Base-by-base conservation (phyloP, 75 land plant species). In the Pinus albicaulis region DNA sequence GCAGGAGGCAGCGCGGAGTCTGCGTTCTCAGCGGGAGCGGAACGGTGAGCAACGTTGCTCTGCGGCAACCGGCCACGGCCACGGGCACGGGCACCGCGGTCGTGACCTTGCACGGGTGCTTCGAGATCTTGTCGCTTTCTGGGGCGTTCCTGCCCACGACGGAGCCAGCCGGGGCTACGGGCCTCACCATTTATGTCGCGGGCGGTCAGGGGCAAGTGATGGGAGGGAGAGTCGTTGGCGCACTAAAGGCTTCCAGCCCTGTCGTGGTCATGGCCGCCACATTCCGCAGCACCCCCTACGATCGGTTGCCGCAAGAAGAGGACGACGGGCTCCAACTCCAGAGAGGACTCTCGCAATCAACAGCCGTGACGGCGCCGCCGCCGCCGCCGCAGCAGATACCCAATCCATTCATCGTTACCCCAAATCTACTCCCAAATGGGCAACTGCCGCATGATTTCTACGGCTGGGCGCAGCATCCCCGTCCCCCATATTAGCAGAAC, bases 31-130 rank as follows among this genome's bases (percentile, higher is more conserved):
- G 87, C 26, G 87, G 71, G 24, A 85, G 85, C 72, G 87, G 87
- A 15, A 76, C 81, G 52, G 87, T 85, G 31, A 25, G 68, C 26
- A 82, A 85, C 61, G 87, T 85, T 11, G 82, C 86, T 14, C 78
- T 85, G 23, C 86, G 87, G 23, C 87, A 85, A 76, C 85, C 83
- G 44, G 70, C 85, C 15, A 68, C 87, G 60, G 81, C 85, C 7
- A 86, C 78, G 44, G 70, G 85, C 15, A 68, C 87, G 60, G 81
- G 85, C 7, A 86, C 78, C n/a, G 74, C 85, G 15, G 78, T 85
- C 3, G 85, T 85, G 19, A 79, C 86, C 64, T 74, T 85, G 63
- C 86, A 82, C 68, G 87, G 87, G 0, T 31, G 85, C 17, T 85
- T 82, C 69, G 87, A 85, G 76, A 82, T 85, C 52, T 59, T 82